phyloP scores from a whole-genome alignment of 805 yeast species.

The Wickerhamiella cacticola region DNA sequence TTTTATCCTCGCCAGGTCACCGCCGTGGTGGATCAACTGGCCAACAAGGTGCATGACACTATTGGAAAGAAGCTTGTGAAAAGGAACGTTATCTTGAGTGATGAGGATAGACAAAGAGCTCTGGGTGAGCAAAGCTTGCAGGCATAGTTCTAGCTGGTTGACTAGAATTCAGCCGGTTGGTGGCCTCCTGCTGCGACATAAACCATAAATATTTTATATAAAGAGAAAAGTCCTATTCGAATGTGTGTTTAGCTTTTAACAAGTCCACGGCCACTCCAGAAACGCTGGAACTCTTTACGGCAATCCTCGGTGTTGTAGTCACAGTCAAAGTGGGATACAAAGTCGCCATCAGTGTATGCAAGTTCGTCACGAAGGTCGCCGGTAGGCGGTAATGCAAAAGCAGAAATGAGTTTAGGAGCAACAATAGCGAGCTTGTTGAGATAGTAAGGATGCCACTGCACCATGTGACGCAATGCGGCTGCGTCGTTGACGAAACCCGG shows the following conservation, averaged over 20 bases:
- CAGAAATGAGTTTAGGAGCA: constrained; percentile 45
- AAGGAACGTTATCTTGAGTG: neutral
- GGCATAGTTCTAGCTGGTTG: no score
- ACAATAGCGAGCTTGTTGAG: constrained; percentile 63
- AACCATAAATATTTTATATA: no score
- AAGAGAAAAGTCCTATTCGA: no score
- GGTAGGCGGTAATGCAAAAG: constrained; percentile 22
- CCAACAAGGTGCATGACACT: neutral
- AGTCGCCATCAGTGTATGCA: constrained; percentile 27
- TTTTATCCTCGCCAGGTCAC: constrained; percentile 32
- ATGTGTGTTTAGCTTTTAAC: no score
- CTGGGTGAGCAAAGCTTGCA: neutral
- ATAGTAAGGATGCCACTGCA: constrained; percentile 89
- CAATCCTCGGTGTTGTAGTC: constrained; percentile 23
- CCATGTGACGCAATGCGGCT: constrained; percentile 62
- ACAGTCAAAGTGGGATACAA: constrained; percentile 29
- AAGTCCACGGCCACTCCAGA: constrained; percentile 25
- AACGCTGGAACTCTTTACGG: constrained; percentile 23
- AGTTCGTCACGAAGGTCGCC: constrained; percentile 21
- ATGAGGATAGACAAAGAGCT: constrained; percentile 1
- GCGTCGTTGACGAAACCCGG: constrained; percentile 42
- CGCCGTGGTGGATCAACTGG: neutral
- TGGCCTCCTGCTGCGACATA: no score
- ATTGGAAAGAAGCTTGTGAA: neutral
- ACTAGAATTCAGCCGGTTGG: no score